Percentiles rank a stretch among this genome's conserved stretches.
Evolutionary conservation across 2,329 filamentous ascomycete species (phyloP).

Genomic region (Calonectria montana): DNA sequence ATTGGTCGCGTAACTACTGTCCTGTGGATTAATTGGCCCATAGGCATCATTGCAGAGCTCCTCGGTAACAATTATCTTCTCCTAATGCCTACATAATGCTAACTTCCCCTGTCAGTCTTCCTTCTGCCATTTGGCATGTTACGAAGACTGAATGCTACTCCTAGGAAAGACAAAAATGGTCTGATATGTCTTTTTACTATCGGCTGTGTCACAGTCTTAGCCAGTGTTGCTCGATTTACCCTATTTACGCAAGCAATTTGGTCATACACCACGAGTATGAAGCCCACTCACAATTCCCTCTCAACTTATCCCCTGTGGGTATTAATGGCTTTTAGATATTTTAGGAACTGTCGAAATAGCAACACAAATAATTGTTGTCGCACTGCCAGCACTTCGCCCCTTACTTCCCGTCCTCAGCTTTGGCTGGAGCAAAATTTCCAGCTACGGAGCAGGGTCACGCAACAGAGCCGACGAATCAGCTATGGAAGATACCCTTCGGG

Average conservation of each 20-base stretch:
- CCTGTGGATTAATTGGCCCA: background rate
- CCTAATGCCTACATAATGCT: background rate
- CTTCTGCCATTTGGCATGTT: background rate
- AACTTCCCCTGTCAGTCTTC: background rate
- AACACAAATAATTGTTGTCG: constrained; percentile 5
- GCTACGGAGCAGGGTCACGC: background rate
- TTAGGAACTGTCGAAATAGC: background rate
- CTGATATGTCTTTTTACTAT: background rate
- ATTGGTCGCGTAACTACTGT: background rate
- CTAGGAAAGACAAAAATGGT: background rate
- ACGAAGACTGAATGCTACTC: background rate
- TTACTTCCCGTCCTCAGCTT: background rate
- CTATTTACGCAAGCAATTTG: background rate
- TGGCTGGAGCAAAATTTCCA: background rate
- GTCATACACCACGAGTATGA: background rate
- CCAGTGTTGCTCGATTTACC: background rate
- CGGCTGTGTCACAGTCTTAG: background rate
- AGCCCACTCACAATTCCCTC: background rate
- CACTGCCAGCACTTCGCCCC: background rate
- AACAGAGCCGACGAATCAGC: background rate
- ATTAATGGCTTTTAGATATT: background rate
- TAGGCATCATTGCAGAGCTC: background rate
- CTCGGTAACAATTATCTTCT: background rate
- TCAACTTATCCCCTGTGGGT: background rate
- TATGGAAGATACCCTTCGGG: background rate